Evolutionary conservation across 1,284 basidiomycete species (phyloP).

Genomic region (Sanghuangporus weigelae): DNA sequence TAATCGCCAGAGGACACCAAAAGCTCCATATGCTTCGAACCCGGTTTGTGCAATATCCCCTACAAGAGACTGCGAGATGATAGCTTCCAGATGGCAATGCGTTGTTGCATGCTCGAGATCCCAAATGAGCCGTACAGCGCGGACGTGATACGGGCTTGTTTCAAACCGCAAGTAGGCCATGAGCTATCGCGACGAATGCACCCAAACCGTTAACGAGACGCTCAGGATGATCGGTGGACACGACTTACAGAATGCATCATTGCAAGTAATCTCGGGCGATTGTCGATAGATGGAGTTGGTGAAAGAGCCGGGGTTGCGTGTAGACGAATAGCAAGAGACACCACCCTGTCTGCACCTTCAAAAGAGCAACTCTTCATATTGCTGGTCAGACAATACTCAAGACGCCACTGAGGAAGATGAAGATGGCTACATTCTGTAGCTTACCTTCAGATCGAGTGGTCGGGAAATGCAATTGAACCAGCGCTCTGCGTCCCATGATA

Average conservation of each 20-base stretch:
- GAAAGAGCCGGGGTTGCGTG: slow-evolving; percentile 44
- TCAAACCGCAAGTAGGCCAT: slow-evolving; percentile 71
- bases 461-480: slow-evolving; percentile 29
- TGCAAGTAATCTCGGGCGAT: slow-evolving; percentile 46
- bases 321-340: slow-evolving; percentile 54
- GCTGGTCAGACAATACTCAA: too few species aligned
- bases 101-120: slow-evolving; percentile 62
- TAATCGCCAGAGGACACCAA: slow-evolving; percentile 90
- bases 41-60: slow-evolving; percentile 43
- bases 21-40: slow-evolving; percentile 73
- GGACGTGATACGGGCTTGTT: slow-evolving; percentile 72
- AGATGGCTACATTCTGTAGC: slow-evolving; percentile 22
- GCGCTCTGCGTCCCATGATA: slow-evolving; percentile 25
- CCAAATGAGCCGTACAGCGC: slow-evolving; percentile 87
- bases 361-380: slow-evolving; percentile 53
- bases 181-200: slow-evolving; percentile 40
- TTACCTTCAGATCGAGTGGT: slow-evolving; percentile 20
- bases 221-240: not conserved
- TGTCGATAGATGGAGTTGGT: slow-evolving; percentile 51
- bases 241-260: slow-evolving; percentile 48
- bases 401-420: not conserved
- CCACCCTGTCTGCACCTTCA: slow-evolving; percentile 57
- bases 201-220: not conserved
- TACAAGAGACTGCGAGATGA: slow-evolving; percentile 67
- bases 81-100: slow-evolving; percentile 67